Base-by-base conservation (phyloP, 306 rosid genomes). In the Sesbania bispinosa region DNA sequence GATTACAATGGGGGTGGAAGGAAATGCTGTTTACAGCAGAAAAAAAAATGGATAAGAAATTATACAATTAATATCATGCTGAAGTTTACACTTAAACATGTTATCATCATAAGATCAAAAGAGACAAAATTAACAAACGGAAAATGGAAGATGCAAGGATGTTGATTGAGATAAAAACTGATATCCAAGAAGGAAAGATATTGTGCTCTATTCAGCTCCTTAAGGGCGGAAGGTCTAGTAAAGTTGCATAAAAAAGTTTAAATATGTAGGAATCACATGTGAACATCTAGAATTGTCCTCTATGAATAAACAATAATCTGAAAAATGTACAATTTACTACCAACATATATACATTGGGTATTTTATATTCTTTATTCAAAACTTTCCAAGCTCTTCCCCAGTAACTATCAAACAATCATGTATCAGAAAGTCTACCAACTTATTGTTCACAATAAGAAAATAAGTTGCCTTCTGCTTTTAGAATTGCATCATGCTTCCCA, bases 101-200 rank as follows among this genome's bases (percentile, higher is more conserved):
- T 26, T 29, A 75, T 64, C 70, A 58, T 16, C 36, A 21, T 36
- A 36, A 43, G 38, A 75, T 38, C 35, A 66, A 36, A n/a, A 57
- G 27, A 50, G 9, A 36, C 66, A 47, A 45, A 51, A 42, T 15
- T 46, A 76, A 41, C 8, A 16, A 6, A 16, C 9, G 47, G 46
- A 9, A 74, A 42, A 69, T 36, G 16, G 26, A 55, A 45, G 51
- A 15, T 51, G 67, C 43, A 54, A 54, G 62, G 58, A 75, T 64
- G 39, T 51, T 43, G 26, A 7, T 52, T 46, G 67, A 63, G 57
- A 26, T 62, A 41, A 69, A 69, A 69, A 51, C 23, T 57, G 10
- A 63, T 8, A 41, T 41, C 39, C 46, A 68, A 41, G n/a, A n/a
- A n/a, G n/a, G n/a, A n/a, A n/a, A n/a, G n/a, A n/a, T n/a, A n/a